phyloP scores from a whole-genome alignment of 1,139 yeast genomes.

The Suhomyces choctaworum region DNA sequence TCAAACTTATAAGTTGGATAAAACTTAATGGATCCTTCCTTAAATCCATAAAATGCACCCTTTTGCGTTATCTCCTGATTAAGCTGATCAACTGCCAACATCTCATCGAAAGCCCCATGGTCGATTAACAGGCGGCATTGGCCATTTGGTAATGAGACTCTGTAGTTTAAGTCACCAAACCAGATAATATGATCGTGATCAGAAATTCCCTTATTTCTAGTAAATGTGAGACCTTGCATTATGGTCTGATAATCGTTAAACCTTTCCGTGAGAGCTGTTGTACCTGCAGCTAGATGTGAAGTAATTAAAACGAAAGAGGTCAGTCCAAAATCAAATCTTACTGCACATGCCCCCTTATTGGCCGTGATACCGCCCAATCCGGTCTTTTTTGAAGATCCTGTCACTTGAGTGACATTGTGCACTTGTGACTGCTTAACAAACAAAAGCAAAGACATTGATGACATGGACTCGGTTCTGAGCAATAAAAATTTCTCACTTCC shows the following conservation, averaged over 20 bases:
- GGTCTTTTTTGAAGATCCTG: slow-evolving; percentile 80
- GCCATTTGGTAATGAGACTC: slow-evolving; percentile 76
- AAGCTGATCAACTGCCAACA: slow-evolving; percentile 79
- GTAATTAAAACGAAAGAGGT: slow-evolving; percentile 83
- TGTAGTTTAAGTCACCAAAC: slow-evolving; percentile 95
- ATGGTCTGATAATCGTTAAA: slow-evolving; percentile 86
- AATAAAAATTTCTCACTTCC: slow-evolving; percentile 38
- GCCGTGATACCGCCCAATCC: slow-evolving; percentile 93
- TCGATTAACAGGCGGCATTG: slow-evolving; percentile 62
- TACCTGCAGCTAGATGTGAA: slow-evolving; percentile 94
- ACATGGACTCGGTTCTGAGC: slow-evolving; percentile 45
- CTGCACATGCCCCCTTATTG: slow-evolving; percentile 89
- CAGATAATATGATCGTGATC: slow-evolving; percentile 89
- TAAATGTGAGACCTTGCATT: slow-evolving; percentile 72
- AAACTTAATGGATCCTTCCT: slow-evolving; percentile 70
- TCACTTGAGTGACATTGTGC: slow-evolving; percentile 66
- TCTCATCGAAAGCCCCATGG: slow-evolving; percentile 44
- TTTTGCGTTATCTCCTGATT: slow-evolving; percentile 66
- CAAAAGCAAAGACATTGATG: slow-evolving; percentile 49
- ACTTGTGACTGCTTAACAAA: slow-evolving; percentile 67
- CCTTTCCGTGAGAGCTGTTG: slow-evolving; percentile 79
- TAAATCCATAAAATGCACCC: slow-evolving; percentile 84
- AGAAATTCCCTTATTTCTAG: slow-evolving; percentile 64
- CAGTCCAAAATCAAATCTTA: slow-evolving; percentile 73
- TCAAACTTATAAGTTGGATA: slow-evolving; percentile 94